A percentile compares a stretch with the other conserved stretches of the same genome.
Conservation (phyloP, 768 basidiomycete genomes). For the Terana coerulea region DNA sequence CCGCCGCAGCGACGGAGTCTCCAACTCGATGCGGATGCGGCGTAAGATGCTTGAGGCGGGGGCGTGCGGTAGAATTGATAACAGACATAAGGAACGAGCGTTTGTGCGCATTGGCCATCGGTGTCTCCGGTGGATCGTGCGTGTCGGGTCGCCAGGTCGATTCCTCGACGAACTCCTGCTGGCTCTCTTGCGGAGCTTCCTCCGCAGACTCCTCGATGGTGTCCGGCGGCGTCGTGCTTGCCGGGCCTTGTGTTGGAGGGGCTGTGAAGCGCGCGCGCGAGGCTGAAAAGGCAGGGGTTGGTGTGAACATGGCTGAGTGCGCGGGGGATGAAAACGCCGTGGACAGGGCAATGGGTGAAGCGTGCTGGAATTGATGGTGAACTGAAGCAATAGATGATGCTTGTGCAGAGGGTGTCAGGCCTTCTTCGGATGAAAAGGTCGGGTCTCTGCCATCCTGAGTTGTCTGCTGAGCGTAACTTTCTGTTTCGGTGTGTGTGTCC, state of each 20-base stretch:
- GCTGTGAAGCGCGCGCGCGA: slow-evolving; percentile 63
- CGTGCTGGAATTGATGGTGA: slow-evolving; percentile 14
- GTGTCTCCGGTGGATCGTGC: slow-evolving; percentile 46
- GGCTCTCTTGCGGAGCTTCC: slow-evolving; percentile 20
- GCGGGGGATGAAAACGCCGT: slow-evolving; percentile 52
- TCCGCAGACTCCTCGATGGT: slow-evolving; percentile 20
- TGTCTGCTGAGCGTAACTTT: background rate
- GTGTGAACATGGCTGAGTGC: slow-evolving; percentile 57
- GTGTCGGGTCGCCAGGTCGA: slow-evolving; percentile 11
- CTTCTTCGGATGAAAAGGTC: slow-evolving; percentile 70
- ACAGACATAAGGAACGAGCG: slow-evolving; percentile 81
- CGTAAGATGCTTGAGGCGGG: slow-evolving; percentile 61
- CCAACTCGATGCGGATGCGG: slow-evolving; percentile 45
- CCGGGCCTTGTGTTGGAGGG: slow-evolving; percentile 35
- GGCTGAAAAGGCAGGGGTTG: slow-evolving; percentile 65
- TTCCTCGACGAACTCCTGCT: slow-evolving; percentile 22
- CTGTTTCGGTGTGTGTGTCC: slow-evolving; percentile 7
- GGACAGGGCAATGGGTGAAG: slow-evolving; percentile 35
- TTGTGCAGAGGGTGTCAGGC: slow-evolving; percentile 12
- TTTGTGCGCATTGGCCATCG: slow-evolving; percentile 60
- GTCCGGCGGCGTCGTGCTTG: slow-evolving; percentile 21
- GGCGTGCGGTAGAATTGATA: slow-evolving; percentile 78
- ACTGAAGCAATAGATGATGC: background rate
- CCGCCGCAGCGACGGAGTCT: slow-evolving; percentile 23
- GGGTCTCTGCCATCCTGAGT: slow-evolving; percentile 39